phyloP scores from a whole-genome alignment of 2,329 filamentous ascomycete genomes.

The Fusarium odoratissimum region DNA sequence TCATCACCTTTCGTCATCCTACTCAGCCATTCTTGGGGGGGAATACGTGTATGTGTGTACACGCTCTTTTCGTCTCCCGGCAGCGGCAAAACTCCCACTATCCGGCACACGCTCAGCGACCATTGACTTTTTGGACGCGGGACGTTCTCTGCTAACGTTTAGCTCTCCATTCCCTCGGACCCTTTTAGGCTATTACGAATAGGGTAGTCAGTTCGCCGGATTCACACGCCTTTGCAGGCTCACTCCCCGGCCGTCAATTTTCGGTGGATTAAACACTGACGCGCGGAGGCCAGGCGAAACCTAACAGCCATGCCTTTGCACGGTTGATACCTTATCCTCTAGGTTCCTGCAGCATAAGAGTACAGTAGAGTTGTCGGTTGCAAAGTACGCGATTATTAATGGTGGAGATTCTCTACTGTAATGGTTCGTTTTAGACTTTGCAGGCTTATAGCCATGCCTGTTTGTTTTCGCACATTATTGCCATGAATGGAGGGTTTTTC shows the following conservation, averaged over 20 bases:
- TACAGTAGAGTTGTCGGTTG: conserved; percentile 5
- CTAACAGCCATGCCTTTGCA: conserved; percentile 32
- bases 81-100: conserved; percentile 10
- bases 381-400: conserved; percentile 16
- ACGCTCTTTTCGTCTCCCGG: neutral
- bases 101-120: neutral
- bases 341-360: neutral
- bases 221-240: neutral
- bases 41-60: conserved; percentile 5
- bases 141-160: neutral
- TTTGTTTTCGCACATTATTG: neutral
- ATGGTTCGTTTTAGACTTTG: neutral
- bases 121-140: neutral
- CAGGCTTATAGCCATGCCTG: neutral
- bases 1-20: conserved; percentile 30
- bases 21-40: conserved; percentile 20
- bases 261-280: conserved; percentile 25
- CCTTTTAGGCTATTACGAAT: conserved; percentile 31
- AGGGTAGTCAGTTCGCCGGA: conserved; percentile 20
- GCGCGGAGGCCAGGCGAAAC: conserved; percentile 33
- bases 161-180: conserved; percentile 16
- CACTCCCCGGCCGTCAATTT: conserved; percentile 2
- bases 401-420: conserved; percentile 3
- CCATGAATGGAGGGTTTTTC: neutral
- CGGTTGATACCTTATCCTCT: neutral